Evolutionary conservation across 345 rosid genomes (phyloP), one percentile per base, ranked within the genome.

Genomic region (Brassica juncea): DNA sequence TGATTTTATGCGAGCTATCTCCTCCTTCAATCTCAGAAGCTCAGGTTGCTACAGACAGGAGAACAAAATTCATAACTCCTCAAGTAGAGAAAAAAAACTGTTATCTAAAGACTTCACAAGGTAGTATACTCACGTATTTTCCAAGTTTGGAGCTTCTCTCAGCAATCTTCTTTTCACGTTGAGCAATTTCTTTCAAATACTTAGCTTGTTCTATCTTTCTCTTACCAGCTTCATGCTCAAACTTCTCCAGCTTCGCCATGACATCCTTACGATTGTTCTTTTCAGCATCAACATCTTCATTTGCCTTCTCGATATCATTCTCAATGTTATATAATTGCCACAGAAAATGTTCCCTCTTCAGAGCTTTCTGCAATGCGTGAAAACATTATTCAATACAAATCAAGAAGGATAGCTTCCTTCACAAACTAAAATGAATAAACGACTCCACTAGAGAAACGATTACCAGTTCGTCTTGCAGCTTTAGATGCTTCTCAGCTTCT

Each of bases 401-500:
- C 7, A 61, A 6, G 2, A 1, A 66, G 8, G 44, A 66, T 8
- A 60, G 27, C 6, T 55, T 59, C 62, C 6, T 55, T 59, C 62
- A 23, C 27, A 78, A 74, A 34, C 19, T 8, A 80, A 80, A 67
- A 31, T 64, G 68, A 25, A 72, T 9, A 44, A 21, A 47, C 31
- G 32, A n/a, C 1, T 69, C 66, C 71, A 14, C 67, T 5, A 64
- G 54, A 63, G 54, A 63, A 4, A 9, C 8, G 49, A 35, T 1
- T 67, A 95, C 99, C 99, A 95, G 85, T 84, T 90, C 87, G 5
- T 91, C 92, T 82, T 95, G 99, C 84, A 95, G 81, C 61, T 89
- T 89, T 0, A 91, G 80, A 85, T 93, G 97, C 78, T 89, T 93
- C 84, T 95, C 99, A 35, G 97, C 99, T 88, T 95, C 99, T 86